phyloP scores from a whole-genome alignment of 495 filamentous ascomycete genomes.

The Paragyromitra xinjiangensis region DNA sequence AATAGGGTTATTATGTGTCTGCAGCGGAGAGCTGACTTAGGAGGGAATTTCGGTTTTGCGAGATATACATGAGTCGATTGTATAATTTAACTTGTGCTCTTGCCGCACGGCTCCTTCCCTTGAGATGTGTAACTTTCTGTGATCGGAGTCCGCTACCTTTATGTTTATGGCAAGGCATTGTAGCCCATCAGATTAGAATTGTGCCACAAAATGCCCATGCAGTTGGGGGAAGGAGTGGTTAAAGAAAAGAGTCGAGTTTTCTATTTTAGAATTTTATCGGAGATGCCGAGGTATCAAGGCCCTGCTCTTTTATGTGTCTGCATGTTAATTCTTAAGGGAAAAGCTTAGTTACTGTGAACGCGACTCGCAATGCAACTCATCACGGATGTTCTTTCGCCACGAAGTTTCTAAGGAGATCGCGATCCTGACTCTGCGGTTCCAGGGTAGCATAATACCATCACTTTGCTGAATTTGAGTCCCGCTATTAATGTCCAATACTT shows the following conservation, averaged over 20 bases:
- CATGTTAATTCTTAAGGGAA: background rate
- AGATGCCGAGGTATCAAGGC: background rate
- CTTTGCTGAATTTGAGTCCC: background rate
- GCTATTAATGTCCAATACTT: background rate
- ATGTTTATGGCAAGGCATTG: background rate
- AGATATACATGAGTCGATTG: too few species aligned
- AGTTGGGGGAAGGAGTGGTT: background rate
- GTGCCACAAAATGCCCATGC: background rate
- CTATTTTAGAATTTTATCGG: constrained; percentile 27
- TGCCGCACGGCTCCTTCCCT: background rate
- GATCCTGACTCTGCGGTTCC: background rate
- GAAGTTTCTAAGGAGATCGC: background rate
- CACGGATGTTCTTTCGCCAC: constrained; percentile 18
- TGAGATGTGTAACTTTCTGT: background rate
- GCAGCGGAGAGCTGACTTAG: too few species aligned
- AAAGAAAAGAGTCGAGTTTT: constrained; percentile 31
- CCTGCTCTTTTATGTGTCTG: background rate
- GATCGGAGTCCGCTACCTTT: background rate
- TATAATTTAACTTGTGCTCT: background rate
- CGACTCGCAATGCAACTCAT: constrained; percentile 31
- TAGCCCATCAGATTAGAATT: background rate
- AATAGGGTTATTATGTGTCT: too few species aligned
- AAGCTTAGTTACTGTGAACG: constrained; percentile 1
- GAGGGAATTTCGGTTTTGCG: too few species aligned
- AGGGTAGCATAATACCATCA: constrained; percentile 7